phyloP scores from a whole-genome alignment of 139 green algal genomes.

The Chlamydomonas asymmetrica region DNA sequence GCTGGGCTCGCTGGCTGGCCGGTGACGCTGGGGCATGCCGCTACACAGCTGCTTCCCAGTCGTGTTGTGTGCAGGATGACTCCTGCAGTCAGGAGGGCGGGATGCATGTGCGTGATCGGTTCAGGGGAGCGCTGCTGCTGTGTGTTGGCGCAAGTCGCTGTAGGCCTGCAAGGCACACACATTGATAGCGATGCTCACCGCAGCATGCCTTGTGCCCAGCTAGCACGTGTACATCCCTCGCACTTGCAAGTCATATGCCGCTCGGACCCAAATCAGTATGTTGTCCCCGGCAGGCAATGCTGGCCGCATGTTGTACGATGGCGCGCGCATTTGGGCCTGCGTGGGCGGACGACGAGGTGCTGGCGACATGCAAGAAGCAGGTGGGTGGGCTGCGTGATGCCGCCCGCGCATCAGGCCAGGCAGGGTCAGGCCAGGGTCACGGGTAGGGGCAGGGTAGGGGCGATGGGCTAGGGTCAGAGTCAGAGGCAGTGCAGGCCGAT shows the following conservation, averaged over 20 bases:
- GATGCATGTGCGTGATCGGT: neutral
- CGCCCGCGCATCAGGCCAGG: neutral
- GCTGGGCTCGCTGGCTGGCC: too few relatives aligned
- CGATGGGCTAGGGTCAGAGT: neutral
- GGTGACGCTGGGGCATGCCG: too few relatives aligned
- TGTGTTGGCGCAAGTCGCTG: neutral
- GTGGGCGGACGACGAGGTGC: conserved; percentile 35
- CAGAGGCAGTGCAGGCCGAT: neutral
- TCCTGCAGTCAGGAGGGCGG: too few relatives aligned
- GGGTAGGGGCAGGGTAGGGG: neutral
- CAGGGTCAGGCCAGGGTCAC: neutral
- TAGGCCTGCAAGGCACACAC: neutral
- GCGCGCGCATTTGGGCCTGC: conserved; percentile 22
- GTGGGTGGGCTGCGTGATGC: conserved; percentile 1
- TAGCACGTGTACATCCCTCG: neutral
- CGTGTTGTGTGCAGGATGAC: too few relatives aligned
- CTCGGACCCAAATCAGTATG: neutral
- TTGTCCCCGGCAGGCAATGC: conserved; percentile 14
- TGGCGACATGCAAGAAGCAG: conserved; percentile 34
- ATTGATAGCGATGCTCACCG: neutral
- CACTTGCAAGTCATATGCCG: neutral
- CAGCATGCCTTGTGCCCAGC: neutral
- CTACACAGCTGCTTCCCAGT: too few relatives aligned
- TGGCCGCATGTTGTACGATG: conserved; percentile 14
- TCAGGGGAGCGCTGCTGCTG: conserved; percentile 1